A percentile compares a stretch with the other conserved stretches of the same genome.
These are phyloP conservation scores for Gossypium davidsonii DNA, from an alignment of 441 rosid species.

Conservation along the genomic window DNA sequence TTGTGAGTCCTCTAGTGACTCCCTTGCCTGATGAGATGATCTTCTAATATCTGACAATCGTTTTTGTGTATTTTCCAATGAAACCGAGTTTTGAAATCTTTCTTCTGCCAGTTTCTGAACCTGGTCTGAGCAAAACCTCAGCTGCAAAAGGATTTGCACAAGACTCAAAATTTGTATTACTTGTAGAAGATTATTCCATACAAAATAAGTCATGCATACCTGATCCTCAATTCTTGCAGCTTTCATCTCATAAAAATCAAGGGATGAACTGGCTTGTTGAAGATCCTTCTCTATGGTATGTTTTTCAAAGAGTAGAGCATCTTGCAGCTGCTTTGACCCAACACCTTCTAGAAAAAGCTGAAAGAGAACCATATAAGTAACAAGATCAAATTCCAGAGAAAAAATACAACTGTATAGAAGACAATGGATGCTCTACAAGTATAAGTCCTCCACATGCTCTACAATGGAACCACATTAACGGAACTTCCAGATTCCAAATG, in stretches of 20 bases:
- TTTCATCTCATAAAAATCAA: conserved; percentile 60
- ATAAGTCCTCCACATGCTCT: not conserved
- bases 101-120: conserved; percentile 75
- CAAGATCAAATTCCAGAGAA: conserved; percentile 13
- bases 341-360: conserved; percentile 90
- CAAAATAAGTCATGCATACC: conserved; percentile 32
- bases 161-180: not conserved
- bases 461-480: not conserved
- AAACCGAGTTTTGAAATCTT: conserved; percentile 43
- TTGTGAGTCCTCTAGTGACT: conserved; percentile 59
- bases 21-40: conserved; percentile 58
- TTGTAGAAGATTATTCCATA: not conserved
- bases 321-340: conserved; percentile 67
- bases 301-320: conserved; percentile 55
- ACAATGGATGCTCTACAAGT: not conserved
- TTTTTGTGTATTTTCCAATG: conserved; percentile 58
- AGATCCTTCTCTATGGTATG: conserved; percentile 57
- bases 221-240: conserved; percentile 80
- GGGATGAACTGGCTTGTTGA: conserved; percentile 61
- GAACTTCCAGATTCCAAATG: not conserved
- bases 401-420: conserved; percentile 1
- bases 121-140: conserved; percentile 58
- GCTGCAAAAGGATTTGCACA: conserved; percentile 43
- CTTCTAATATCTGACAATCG: conserved; percentile 53
- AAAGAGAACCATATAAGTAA: conserved; percentile 24